These are phyloP conservation scores for Suillus cothurnatus DNA, from an alignment of 768 basidiomycete species.

Conservation along the genomic window DNA sequence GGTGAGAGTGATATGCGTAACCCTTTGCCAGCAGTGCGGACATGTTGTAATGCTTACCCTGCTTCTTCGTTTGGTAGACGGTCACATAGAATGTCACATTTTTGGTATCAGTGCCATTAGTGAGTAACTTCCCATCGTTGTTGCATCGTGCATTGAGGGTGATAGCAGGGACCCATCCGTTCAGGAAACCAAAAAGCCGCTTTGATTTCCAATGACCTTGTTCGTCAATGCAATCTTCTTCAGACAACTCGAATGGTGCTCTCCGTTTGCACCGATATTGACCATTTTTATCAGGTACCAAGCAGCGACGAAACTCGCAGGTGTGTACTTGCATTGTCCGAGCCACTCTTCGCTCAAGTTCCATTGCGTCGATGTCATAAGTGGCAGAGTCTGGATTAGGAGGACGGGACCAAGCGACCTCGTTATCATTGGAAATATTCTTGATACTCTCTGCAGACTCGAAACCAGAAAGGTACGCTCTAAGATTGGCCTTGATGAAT, in stretches of 20 bases:
- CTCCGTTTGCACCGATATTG: slow-evolving; percentile 35
- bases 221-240: slow-evolving; percentile 22
- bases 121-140: slow-evolving; percentile 42
- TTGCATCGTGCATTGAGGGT: slow-evolving; percentile 32
- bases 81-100: slow-evolving; percentile 41
- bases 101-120: slow-evolving; percentile 35
- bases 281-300: slow-evolving; percentile 15
- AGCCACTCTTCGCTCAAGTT: slow-evolving; percentile 26
- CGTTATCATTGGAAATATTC: slow-evolving; percentile 20
- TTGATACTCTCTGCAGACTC: slow-evolving; percentile 24
- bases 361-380: slow-evolving; percentile 16
- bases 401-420: slow-evolving; percentile 37
- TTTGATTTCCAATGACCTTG: slow-evolving; percentile 34
- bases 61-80: slow-evolving; percentile 44
- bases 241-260: slow-evolving; percentile 30
- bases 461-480: slow-evolving; percentile 31
- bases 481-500: slow-evolving; percentile 36
- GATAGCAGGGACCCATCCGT: slow-evolving; percentile 31
- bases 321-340: slow-evolving; percentile 36
- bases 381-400: slow-evolving; percentile 28
- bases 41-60: slow-evolving; percentile 33
- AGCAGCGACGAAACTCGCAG: slow-evolving; percentile 31
- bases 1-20: slow-evolving; percentile 28
- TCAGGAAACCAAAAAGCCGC: slow-evolving; percentile 23
- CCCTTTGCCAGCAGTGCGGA: slow-evolving; percentile 40